phyloP scores from a whole-genome alignment of 129 eudicot species.

The Centrapalus pauciflorus region DNA sequence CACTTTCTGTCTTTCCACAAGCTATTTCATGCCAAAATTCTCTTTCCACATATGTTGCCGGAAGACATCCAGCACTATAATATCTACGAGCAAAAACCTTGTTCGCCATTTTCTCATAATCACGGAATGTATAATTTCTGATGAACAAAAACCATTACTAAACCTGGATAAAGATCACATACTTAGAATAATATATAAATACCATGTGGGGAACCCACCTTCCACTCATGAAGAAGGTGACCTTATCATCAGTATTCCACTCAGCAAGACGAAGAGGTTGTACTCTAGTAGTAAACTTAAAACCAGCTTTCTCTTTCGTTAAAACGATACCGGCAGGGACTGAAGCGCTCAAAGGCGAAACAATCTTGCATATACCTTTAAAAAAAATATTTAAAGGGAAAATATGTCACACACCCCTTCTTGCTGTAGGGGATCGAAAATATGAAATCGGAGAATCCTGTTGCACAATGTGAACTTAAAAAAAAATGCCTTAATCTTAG shows the following conservation, averaged over 20 bases:
- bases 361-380: conserved; percentile 96
- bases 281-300: conserved; percentile 91
- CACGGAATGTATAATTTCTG: conserved; percentile 96
- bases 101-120: conserved; percentile 99
- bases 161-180: background rate
- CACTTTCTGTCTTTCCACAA: conserved; percentile 82
- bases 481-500: background rate
- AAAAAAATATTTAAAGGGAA: background rate
- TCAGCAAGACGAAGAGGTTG: conserved; percentile 97
- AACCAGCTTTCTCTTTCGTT: conserved; percentile 80
- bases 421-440: background rate
- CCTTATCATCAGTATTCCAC: conserved; percentile 93
- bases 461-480: background rate
- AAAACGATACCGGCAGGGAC: conserved; percentile 95
- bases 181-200: background rate
- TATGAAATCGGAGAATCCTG: background rate
- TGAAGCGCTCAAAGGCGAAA: conserved; percentile 82
- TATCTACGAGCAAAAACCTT: conserved; percentile 93
- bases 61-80: conserved; percentile 85
- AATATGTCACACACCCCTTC: background rate
- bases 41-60: conserved; percentile 78
- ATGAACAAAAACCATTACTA: conserved; percentile 18
- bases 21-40: conserved; percentile 99
- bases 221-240: conserved; percentile 97
- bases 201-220: conserved; percentile 45